Evolutionary conservation across 2,329 filamentous ascomycete species (phyloP), one percentile per base, ranked within the genome.

Genomic region (Paecilomyces fulvus): DNA sequence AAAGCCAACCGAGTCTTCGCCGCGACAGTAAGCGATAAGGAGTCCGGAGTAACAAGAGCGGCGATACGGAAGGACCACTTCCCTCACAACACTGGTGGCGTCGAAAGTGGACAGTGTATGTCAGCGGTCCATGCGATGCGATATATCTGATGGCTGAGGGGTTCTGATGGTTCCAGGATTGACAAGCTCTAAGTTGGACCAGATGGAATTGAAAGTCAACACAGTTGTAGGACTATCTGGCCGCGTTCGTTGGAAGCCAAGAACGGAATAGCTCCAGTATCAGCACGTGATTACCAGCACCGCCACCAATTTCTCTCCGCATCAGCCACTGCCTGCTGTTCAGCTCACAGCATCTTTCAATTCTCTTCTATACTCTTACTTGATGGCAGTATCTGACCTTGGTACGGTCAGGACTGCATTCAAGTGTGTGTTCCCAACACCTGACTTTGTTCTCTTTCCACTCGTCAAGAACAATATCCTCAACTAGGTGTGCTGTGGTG

Each of bases 1-100:
- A 12, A 14, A 14, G 23, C 49, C 20, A 14, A 20, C 23, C 20
- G 49, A 8, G 7, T n/a, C 4, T 21, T n/a, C 20, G 55, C 57
- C 49, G 49, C 57, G 54, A 56, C 59, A 56, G 57, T 64, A 67
- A 67, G 70, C 67, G 69, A 71, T 70, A 71, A 70, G 68, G 67
- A 64, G 66, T 30, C 49, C 11, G 49, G 28, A 14, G 28, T 20
- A 20, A 51, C 51, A 53, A 58, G 59, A 58, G 60, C 51, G 30
- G 17, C 50, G 50, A 56, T 55, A 58, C 59, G 53, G 60, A 60
- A 65, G 55, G 63, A 64, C 60, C 62, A 62, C 50, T 64, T 55
- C 60, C 59, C 58, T 57, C 14, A 30, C 30, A 28, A 17, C 33
- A 50, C 49, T 33, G 49, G 46, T 9, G 14, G n/a, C 37, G 37